A percentile compares a stretch with the other conserved stretches of the same genome.
Conservation (phyloP, 164 flowering plant genomes). For the Litsea cubeba region DNA sequence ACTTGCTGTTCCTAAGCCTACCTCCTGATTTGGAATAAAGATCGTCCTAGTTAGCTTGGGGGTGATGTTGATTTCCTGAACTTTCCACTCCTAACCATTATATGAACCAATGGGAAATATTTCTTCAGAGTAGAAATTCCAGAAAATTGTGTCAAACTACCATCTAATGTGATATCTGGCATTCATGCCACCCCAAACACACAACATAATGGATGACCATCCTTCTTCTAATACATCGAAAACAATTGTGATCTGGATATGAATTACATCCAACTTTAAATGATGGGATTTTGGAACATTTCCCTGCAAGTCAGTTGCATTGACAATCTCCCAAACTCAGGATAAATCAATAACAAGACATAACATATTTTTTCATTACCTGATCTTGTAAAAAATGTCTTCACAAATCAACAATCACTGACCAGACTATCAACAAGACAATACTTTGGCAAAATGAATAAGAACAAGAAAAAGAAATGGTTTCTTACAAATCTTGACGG, state of each 20-base stretch:
- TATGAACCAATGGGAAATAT: not conserved
- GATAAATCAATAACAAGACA: no score
- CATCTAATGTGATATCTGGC: not conserved
- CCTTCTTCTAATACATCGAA: no score
- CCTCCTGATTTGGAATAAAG: no score
- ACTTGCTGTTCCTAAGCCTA: no score
- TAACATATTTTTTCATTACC: not conserved
- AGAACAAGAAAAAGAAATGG: not conserved
- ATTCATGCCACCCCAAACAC: not conserved
- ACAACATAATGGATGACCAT: not conserved
- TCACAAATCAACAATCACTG: not conserved
- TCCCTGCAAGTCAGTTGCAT: no score
- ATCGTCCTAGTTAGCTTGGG: no score
- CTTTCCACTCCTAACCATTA: not conserved
- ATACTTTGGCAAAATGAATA: constrained; percentile 1
- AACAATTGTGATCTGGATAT: no score
- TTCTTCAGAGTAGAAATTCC: not conserved
- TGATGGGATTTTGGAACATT: no score
- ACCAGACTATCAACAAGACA: not conserved
- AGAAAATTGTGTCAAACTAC: not conserved
- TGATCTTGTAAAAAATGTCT: not conserved
- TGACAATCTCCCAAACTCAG: no score
- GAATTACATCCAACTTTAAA: no score
- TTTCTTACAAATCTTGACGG: not conserved
- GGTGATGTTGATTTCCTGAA: not conserved